Evolutionary conservation across 2,329 filamentous ascomycete genomes (phyloP), one percentile per base, ranked within the genome.

Genomic region (Teratosphaeria gauchensis): DNA sequence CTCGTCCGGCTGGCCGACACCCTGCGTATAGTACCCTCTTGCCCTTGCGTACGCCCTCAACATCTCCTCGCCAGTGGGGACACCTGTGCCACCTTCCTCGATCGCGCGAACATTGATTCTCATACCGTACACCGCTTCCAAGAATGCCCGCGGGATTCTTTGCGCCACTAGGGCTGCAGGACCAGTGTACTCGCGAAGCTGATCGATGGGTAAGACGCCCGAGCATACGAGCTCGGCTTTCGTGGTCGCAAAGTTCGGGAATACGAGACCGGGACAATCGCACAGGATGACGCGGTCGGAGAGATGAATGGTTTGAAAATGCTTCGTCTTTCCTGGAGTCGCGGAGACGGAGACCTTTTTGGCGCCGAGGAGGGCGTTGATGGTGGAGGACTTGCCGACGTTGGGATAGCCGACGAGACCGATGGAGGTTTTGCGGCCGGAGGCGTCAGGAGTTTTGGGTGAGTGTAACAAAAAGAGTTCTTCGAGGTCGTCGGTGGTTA

Each of bases 311-410:
- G 94, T 99, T 75, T 99, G 94, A 78, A 99, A 99, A 70, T 99
- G 94, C 78, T 99, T 99, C 14, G 94, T 99, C 78, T 99, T 99
- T 72, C 94, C 94, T 3, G 94, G 94, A 1, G 94, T 99, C 14
- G 92, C 88, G 16, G 94, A 99, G 46, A 99, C 95, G 0, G 92
- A 97, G 5, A 99, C 94, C 77, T 97, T 99, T 79, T 97, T 99
- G 58, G 94, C 87, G 55, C 95, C 95, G 59, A 97, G 92, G n/a
- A 99, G 83, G 51, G 94, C 92, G 77, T 99, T 99, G 81, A 99
- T 99, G 16, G 94, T 99, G 54, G 92, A 96, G 1, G 95, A 99
- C 77, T 99, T 99, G 76, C 94, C 94, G 63, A 99, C 94, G 77
- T 99, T 99, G 69, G 94, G 94, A 75, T 99, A 99, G 60, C 94